These are phyloP conservation scores for Fusarium albosuccineum DNA, from an alignment of 2,329 filamentous ascomycete genomes.

Conservation along the genomic window DNA sequence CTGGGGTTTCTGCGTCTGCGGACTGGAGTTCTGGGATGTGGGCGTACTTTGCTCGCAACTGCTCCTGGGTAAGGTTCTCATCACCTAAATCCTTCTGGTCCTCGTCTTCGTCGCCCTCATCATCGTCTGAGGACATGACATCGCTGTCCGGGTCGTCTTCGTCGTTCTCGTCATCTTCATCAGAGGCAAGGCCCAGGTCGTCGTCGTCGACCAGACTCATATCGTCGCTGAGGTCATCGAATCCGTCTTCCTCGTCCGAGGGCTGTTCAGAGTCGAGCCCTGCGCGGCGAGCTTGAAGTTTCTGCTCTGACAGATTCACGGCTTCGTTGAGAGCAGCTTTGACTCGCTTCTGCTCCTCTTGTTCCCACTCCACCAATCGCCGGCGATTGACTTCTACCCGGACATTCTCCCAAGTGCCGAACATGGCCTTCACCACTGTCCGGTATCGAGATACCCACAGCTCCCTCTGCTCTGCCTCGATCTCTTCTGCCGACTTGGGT, in stretches of 20 bases:
- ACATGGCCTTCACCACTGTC: constrained; percentile 71
- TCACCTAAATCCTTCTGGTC: constrained; percentile 67
- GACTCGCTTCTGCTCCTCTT: constrained; percentile 72
- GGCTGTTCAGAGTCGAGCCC: constrained; percentile 66
- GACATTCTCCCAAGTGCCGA: constrained; percentile 75
- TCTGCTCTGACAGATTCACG: constrained; percentile 77
- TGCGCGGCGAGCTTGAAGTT: constrained; percentile 72
- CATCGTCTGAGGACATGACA: constrained; percentile 73
- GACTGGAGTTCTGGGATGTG: constrained; percentile 66
- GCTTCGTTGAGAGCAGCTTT: constrained; percentile 80
- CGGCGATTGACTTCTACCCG: constrained; percentile 71
- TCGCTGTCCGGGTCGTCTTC: constrained; percentile 60
- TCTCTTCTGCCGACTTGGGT: constrained; percentile 82
- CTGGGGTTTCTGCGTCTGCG: constrained; percentile 43
- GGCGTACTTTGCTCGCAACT: constrained; percentile 77
- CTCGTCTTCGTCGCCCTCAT: constrained; percentile 72
- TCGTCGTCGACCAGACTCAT: constrained; percentile 54
- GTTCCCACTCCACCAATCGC: constrained; percentile 73
- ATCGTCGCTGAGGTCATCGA: constrained; percentile 63
- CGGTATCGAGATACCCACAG: constrained; percentile 78
- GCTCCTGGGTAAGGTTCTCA: constrained; percentile 76
- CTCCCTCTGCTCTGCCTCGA: constrained; percentile 81
- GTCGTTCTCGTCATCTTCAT: constrained; percentile 55
- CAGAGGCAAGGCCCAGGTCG: constrained; percentile 51
- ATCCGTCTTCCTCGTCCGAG: constrained; percentile 60